Evolutionary conservation across 345 rosid species (phyloP), one percentile per base, ranked within the genome.

Genomic region (Lepidium sativum): DNA sequence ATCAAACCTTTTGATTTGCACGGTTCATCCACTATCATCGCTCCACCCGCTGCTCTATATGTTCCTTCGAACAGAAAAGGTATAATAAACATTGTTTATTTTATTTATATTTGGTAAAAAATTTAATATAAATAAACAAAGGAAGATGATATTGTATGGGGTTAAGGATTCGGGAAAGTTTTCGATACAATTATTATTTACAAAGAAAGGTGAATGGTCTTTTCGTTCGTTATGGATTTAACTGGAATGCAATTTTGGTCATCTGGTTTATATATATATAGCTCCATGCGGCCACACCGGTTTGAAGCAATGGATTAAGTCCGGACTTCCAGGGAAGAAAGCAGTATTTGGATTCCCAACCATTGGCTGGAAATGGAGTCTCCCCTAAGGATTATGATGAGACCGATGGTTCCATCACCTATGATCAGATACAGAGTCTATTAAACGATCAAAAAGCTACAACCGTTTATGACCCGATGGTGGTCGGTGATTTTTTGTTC

Each of bases 311-410:
- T 88, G 96, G 96, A 63, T 67, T 7, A 54, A 58, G 35, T 72
- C 86, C 0, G 88, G 85, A 3, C 50, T 82, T 64, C 74, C 83
- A 0, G 47, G 65, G 2, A 47, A 65, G 35, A 75, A 71, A 71
- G 39, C 83, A 12, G 92, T 80, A 2, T 77, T 86, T 1, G 92
- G 96, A 3, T 69, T 86, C 8, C 90, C 92, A 1, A 78, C 23
- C 16, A 9, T 47, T 11, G 32, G 52, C 3, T 7, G 4, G 15
- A 0, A 14, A 1, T 47, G 52, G 52, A 47, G n/a, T n/a, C n/a
- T n/a, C n/a, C n/a, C n/a, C n/a, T n/a, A n/a, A n/a, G n/a, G n/a
- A n/a, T n/a, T n/a, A n/a, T n/a, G n/a, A n/a, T n/a, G n/a, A n/a
- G n/a, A n/a, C n/a, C n/a, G n/a, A n/a, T n/a, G n/a, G n/a, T n/a